Percentiles rank a stretch among this genome's conserved stretches.
Conservation (phyloP, 2,329 filamentous ascomycete species). For the Aspergillus pseudoglaucus region DNA sequence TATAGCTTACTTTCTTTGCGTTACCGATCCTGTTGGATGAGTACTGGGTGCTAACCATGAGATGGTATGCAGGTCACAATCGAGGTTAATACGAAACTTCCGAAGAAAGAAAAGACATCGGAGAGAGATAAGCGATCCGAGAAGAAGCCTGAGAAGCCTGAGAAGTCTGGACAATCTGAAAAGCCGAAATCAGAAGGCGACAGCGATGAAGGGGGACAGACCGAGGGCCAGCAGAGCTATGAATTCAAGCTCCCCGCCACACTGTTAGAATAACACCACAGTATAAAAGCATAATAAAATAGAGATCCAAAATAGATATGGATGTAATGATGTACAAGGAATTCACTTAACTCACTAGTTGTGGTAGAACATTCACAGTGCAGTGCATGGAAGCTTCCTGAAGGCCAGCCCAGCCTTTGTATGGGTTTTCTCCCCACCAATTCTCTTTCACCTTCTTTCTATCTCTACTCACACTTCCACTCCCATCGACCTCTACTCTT, state of each 20-base stretch:
- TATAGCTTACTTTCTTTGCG: conserved; percentile 35
- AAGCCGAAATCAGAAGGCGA: conserved; percentile 1
- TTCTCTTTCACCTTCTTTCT: neutral
- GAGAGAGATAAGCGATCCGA: conserved; percentile 4
- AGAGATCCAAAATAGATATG: neutral
- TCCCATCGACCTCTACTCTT: neutral
- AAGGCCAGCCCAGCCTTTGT: conserved; percentile 8
- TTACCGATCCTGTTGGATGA: conserved; percentile 1
- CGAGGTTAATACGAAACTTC: conserved; percentile 42
- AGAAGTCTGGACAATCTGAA: neutral
- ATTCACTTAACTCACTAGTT: neutral
- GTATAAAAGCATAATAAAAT: neutral
- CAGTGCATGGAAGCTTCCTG: conserved; percentile 35
- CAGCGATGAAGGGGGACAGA: conserved; percentile 3
- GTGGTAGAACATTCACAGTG: neutral
- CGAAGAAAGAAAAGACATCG: conserved; percentile 30
- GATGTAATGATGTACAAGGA: neutral
- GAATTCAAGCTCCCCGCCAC: conserved; percentile 18
- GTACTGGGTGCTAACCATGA: conserved; percentile 7
- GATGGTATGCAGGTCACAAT: conserved; percentile 32
- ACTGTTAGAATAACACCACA: conserved; percentile 14
- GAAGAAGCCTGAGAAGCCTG: neutral
- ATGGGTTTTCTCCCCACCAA: neutral
- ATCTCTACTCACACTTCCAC: conserved; percentile 1
- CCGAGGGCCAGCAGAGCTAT: conserved; percentile 2